Evolutionary conservation across 371 early-diverging fungal species (phyloP), one percentile per base, ranked within the genome.

Genomic region (Apophysomyces sp.): DNA sequence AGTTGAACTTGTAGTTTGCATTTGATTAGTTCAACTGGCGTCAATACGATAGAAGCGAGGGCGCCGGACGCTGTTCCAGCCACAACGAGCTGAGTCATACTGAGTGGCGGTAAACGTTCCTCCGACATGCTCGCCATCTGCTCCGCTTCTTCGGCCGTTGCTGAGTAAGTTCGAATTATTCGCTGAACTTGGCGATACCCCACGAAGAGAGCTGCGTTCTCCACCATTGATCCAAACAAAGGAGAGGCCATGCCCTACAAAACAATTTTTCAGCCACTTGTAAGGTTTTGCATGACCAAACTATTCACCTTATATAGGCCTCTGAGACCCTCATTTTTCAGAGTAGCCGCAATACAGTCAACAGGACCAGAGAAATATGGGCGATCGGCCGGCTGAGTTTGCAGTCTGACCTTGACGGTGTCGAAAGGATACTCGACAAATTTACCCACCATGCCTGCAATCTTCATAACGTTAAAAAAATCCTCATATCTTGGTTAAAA

Each of bases 341-440:
- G 55, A 0, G 89, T 90, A 26, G 83, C 78, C 58, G 67, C 82
- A 58, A 98, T 78, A 62, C 98, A 98, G 64, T 96, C 92, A 41
- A 87, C 57, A 1, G 97, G 94, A 16, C 96, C 96, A 26, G 76
- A 78, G 71, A 91, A 97, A 52, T 81, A 78, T 6, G 86, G 86
- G 16, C 72, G 70, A 39, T 84, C 81, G 57, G 89, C 66, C 0
- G 95, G 91, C 70, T 93, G 92, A 1, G 94, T 89, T 69, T 98
- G 98, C 52, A 97, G 86, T 8, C 97, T 88, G 24, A 96, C 96
- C 66, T 98, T 98, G 76, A 98, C 83, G 1, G 98, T 97, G 81
- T 98, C 98, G 72, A 97, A 96, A 15, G 98, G 98, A 71, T 92
- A 95, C 74, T 98, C 98, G 57, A 96, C 90, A 61, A 93, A 77